A percentile compares a stretch with the other conserved stretches of the same genome.
Conservation (phyloP, 169 alveolate genomes). For the Cryptosporidium tyzzeri region DNA sequence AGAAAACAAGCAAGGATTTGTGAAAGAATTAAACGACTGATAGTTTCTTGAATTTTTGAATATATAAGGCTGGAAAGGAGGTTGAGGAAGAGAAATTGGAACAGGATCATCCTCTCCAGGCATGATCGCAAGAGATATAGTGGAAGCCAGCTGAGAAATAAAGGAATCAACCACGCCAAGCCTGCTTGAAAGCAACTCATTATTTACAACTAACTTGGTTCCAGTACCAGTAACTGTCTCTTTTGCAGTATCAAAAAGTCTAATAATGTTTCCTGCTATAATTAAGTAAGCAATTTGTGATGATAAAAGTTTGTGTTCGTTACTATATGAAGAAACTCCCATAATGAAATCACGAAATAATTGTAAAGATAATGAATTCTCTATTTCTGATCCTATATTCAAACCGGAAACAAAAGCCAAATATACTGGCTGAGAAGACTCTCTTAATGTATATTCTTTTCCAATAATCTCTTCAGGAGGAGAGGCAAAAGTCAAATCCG, state of each 20-base stretch:
- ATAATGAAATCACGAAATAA: slow-evolving; percentile 56
- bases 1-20: slow-evolving; percentile 61
- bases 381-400: slow-evolving; percentile 29
- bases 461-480: slow-evolving; percentile 26
- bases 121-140: slow-evolving; percentile 20
- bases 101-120: slow-evolving; percentile 73
- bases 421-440: slow-evolving; percentile 16
- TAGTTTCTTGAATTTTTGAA: slow-evolving; percentile 31
- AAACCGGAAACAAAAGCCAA: slow-evolving; percentile 62
- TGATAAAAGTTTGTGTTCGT: slow-evolving; percentile 30
- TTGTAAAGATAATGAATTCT: slow-evolving; percentile 48
- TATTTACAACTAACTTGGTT: slow-evolving; percentile 51
- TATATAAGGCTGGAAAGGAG: slow-evolving; percentile 49
- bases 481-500: slow-evolving; percentile 24
- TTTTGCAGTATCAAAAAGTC: slow-evolving; percentile 60
- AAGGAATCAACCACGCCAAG: slow-evolving; percentile 34
- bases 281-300: slow-evolving; percentile 56
- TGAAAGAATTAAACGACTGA: slow-evolving; percentile 36
- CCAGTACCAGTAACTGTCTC: slow-evolving; percentile 68
- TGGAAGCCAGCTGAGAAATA: slow-evolving; percentile 60
- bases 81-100: slow-evolving; percentile 67
- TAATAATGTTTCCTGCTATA: slow-evolving; percentile 54
- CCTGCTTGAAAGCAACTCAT: slow-evolving; percentile 32
- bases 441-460: background rate
- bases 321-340: slow-evolving; percentile 23